Conservation (phyloP, 192 early-diverging fungal species). For the Backusella luteola region DNA sequence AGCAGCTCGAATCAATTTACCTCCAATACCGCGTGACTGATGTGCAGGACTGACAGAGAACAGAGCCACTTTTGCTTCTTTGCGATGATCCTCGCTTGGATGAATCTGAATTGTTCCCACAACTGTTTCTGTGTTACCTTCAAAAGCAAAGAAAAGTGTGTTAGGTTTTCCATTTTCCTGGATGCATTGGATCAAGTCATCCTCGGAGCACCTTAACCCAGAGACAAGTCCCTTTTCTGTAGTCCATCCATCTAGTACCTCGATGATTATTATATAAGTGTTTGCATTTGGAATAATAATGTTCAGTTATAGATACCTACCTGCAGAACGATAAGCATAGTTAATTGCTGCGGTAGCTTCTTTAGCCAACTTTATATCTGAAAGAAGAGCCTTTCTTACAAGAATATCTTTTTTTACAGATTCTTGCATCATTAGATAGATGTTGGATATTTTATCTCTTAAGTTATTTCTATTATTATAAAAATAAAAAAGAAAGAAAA, state of each 20-base stretch:
- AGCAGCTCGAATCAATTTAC: slow-evolving; percentile 41
- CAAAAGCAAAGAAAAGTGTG: slow-evolving; percentile 37
- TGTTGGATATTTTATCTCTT: not conserved
- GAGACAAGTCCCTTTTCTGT: slow-evolving; percentile 42
- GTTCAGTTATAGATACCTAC: slow-evolving; percentile 4
- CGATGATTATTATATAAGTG: not conserved
- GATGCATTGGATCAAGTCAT: slow-evolving; percentile 31
- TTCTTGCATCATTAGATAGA: not conserved
- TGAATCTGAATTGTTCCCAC: slow-evolving; percentile 49
- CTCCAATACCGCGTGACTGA: slow-evolving; percentile 49
- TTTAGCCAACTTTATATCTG: not conserved
- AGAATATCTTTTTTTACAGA: not conserved
- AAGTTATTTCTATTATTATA: not conserved
- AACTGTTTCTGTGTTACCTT: slow-evolving; percentile 22
- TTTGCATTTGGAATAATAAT: not conserved
- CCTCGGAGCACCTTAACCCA: slow-evolving; percentile 35
- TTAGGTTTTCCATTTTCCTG: slow-evolving; percentile 30
- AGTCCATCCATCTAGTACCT: slow-evolving; percentile 42
- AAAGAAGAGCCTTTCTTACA: not conserved
- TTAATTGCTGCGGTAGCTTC: slow-evolving; percentile 32
- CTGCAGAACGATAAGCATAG: slow-evolving; percentile 41
- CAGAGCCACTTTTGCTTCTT: slow-evolving; percentile 41
- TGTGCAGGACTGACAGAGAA: slow-evolving; percentile 42
- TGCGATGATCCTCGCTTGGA: slow-evolving; percentile 27
- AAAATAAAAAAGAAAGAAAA: not conserved